Conservation (phyloP, 2,329 filamentous ascomycete species). For the Aspergillus sp. region DNA sequence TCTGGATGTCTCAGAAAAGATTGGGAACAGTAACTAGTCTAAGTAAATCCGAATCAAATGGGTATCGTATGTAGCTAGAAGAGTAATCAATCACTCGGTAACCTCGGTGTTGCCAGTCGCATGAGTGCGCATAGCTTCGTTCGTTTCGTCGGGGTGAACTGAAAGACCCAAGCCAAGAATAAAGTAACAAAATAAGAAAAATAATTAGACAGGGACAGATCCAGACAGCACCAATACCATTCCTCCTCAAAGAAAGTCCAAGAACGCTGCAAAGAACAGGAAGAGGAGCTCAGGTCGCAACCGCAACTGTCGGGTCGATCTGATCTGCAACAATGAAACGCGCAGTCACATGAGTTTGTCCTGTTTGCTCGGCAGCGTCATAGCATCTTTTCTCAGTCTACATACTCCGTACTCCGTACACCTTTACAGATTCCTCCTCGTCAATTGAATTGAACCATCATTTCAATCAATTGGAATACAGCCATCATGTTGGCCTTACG, state of each 20-base stretch:
- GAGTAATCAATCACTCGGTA: neutral
- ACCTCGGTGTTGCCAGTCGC: neutral
- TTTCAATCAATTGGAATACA: neutral
- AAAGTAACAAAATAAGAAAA: neutral
- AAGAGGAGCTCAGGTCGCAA: neutral
- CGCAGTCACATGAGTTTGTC: constrained; percentile 32
- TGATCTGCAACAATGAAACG: constrained; percentile 7
- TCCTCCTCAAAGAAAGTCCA: neutral
- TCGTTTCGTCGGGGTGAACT: neutral
- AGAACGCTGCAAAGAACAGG: neutral
- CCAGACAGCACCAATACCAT: neutral
- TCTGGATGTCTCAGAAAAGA: neutral
- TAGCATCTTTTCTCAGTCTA: constrained; percentile 9
- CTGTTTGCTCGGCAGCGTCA: constrained; percentile 23
- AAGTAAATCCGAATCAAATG: neutral
- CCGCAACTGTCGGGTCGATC: neutral
- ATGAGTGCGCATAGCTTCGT: neutral
- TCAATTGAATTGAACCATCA: too few species aligned
- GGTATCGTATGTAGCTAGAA: neutral
- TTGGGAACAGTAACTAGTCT: neutral
- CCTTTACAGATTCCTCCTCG: too few species aligned
- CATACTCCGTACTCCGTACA: too few species aligned
- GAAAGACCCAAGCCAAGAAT: neutral
- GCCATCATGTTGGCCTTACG: constrained; percentile 26
- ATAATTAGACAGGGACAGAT: neutral